phyloP scores from a whole-genome alignment of 345 rosid species.

The Hibiscus mutabilis region DNA sequence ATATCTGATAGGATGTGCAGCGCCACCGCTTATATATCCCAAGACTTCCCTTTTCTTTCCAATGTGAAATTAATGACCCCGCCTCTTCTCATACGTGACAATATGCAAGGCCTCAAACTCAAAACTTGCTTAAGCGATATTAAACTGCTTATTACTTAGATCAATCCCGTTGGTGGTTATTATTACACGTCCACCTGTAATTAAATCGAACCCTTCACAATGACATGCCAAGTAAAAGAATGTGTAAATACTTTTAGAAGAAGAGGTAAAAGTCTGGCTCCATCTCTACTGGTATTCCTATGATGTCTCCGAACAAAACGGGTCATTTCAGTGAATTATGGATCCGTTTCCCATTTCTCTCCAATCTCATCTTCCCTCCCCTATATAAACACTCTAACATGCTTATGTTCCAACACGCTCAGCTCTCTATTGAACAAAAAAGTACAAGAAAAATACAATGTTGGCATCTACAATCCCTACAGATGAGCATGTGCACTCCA shows the following conservation, averaged over 20 bases:
- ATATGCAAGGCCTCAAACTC: too few relatives aligned
- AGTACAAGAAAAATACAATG: constrained; percentile 26
- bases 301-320: neutral
- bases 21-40: too few relatives aligned
- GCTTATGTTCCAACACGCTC: neutral
- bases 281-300: neutral
- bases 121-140: too few relatives aligned
- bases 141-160: too few relatives aligned
- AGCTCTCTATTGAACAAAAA: neutral
- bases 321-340: neutral
- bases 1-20: too few relatives aligned
- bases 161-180: too few relatives aligned
- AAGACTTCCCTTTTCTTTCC: too few relatives aligned
- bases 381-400: neutral
- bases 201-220: neutral
- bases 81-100: too few relatives aligned
- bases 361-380: neutral
- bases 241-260: neutral
- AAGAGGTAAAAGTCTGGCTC: neutral
- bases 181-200: too few relatives aligned
- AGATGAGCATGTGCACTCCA: constrained; percentile 47
- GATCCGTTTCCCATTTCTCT: neutral
- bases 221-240: neutral
- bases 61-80: too few relatives aligned
- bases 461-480: constrained; percentile 34